These are phyloP conservation scores for Ogataea thermomethanolica DNA, from an alignment of 805 yeast genomes.

Conservation along the genomic window DNA sequence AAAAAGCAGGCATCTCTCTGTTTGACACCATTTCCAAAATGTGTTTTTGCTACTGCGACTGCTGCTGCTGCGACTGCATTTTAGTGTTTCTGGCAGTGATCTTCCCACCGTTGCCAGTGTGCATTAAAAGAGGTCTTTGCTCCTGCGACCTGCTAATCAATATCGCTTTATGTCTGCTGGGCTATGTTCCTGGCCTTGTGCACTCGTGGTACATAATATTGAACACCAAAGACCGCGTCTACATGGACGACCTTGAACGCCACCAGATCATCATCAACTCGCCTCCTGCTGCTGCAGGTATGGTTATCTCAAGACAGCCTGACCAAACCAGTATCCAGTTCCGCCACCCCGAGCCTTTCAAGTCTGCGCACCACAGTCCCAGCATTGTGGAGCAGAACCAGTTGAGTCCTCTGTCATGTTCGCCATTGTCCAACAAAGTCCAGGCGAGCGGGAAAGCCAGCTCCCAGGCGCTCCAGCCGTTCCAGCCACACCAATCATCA, in stretches of 20 bases:
- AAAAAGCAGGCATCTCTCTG: neutral
- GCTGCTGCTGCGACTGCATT: slow-evolving; percentile 53
- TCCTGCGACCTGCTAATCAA: slow-evolving; percentile 70
- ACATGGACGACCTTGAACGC: slow-evolving; percentile 27
- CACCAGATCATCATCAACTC: slow-evolving; percentile 27
- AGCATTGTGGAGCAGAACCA: slow-evolving; percentile 15
- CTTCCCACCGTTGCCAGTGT: slow-evolving; percentile 78
- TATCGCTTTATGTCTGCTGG: slow-evolving; percentile 55
- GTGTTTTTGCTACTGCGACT: slow-evolving; percentile 33
- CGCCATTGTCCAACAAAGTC: slow-evolving; percentile 9
- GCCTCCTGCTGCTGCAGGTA: slow-evolving; percentile 21
- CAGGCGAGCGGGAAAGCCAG: neutral
- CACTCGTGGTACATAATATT: slow-evolving; percentile 68
- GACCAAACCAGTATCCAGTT: slow-evolving; percentile 26
- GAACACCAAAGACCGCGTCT: slow-evolving; percentile 40
- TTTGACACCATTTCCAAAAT: slow-evolving; percentile 9
- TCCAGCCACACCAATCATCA: slow-evolving; percentile 9
- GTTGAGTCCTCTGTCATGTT: slow-evolving; percentile 24
- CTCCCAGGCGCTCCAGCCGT: neutral
- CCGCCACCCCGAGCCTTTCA: slow-evolving; percentile 34
- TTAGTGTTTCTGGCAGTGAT: slow-evolving; percentile 66
- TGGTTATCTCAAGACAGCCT: slow-evolving; percentile 25
- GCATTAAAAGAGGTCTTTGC: slow-evolving; percentile 66
- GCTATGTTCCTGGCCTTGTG: slow-evolving; percentile 67
- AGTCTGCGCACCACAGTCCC: slow-evolving; percentile 9